Conservation (phyloP, 2,329 filamentous ascomycete species). For the Biscogniauxia marginata region DNA sequence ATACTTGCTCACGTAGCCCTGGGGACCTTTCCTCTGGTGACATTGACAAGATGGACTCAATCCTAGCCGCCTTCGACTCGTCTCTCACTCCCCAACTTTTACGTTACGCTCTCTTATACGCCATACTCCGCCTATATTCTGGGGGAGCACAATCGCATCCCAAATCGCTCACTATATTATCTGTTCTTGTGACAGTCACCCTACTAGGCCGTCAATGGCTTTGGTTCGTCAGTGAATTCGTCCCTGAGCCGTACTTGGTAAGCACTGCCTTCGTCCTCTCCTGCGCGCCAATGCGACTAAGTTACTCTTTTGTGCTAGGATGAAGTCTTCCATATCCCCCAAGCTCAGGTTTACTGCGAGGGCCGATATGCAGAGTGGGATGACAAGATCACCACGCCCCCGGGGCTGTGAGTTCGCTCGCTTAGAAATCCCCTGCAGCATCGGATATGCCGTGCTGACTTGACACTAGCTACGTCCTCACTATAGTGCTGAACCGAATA, state of each 20-base stretch:
- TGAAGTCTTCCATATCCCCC: constrained; percentile 85
- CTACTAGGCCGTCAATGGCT: constrained; percentile 39
- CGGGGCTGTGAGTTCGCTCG: constrained; percentile 64
- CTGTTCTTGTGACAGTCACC: constrained; percentile 1
- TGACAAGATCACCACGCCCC: constrained; percentile 94
- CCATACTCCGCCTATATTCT: constrained; percentile 9
- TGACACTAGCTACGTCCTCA: constrained; percentile 36
- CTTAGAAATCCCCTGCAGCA: constrained; percentile 15
- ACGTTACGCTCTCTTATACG: constrained; percentile 14
- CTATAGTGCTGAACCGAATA: constrained; percentile 38
- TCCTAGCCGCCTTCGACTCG: constrained; percentile 9
- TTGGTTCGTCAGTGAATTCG: constrained; percentile 36
- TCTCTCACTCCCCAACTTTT: constrained; percentile 11
- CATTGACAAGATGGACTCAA: constrained; percentile 9
- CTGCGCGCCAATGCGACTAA: background rate
- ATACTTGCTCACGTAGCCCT: background rate
- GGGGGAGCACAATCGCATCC: background rate
- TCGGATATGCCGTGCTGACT: constrained; percentile 13
- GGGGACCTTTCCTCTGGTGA: too few species aligned
- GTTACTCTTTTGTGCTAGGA: constrained; percentile 51
- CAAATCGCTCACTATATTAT: constrained; percentile 3
- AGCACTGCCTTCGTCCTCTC: constrained; percentile 1
- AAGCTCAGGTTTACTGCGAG: constrained; percentile 83
- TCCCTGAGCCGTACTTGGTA: constrained; percentile 56
- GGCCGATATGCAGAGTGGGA: constrained; percentile 80